phyloP scores from a whole-genome alignment of 495 filamentous ascomycete genomes.

The Penicillium simplicissimum region DNA sequence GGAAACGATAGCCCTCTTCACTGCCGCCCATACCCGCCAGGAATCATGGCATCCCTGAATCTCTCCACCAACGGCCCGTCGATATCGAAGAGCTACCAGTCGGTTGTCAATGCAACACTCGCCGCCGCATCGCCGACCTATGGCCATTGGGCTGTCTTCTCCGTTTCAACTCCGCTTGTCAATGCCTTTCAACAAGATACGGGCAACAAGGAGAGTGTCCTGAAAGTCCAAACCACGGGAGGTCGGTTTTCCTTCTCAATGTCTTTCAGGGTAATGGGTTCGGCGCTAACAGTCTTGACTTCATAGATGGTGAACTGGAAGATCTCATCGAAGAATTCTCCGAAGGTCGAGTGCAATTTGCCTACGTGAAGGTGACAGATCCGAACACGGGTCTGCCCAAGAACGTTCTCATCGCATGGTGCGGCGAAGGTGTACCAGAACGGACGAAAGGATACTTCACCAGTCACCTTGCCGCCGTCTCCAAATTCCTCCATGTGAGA shows the following conservation, averaged over 20 bases:
- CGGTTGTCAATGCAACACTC: constrained; percentile 72
- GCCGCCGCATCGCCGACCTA: constrained; percentile 70
- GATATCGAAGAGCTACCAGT: constrained; percentile 89
- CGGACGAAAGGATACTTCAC: constrained; percentile 98
- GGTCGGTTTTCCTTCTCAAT: constrained; percentile 52
- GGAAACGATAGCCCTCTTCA: background rate
- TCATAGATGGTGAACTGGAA: constrained; percentile 85
- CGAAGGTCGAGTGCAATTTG: constrained; percentile 94
- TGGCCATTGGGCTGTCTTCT: constrained; percentile 87
- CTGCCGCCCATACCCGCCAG: background rate
- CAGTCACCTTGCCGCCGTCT: constrained; percentile 83
- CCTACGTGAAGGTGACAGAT: constrained; percentile 94
- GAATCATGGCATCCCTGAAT: constrained; percentile 86
- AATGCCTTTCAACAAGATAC: constrained; percentile 86
- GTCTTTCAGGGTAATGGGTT: background rate
- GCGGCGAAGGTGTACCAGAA: constrained; percentile 97
- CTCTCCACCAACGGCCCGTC: constrained; percentile 86
- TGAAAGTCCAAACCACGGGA: constrained; percentile 91
- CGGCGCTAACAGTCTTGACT: background rate
- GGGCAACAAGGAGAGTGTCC: constrained; percentile 82
- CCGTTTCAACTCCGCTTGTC: constrained; percentile 83
- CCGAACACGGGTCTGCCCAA: constrained; percentile 90
- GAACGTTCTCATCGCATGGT: constrained; percentile 93
- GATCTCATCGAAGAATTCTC: constrained; percentile 98
- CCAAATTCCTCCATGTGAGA: constrained; percentile 81